A percentile compares a stretch with the other conserved stretches of the same genome.
These are phyloP conservation scores for Prunus salicina DNA, from an alignment of 306 rosid species.

Conservation along the genomic window DNA sequence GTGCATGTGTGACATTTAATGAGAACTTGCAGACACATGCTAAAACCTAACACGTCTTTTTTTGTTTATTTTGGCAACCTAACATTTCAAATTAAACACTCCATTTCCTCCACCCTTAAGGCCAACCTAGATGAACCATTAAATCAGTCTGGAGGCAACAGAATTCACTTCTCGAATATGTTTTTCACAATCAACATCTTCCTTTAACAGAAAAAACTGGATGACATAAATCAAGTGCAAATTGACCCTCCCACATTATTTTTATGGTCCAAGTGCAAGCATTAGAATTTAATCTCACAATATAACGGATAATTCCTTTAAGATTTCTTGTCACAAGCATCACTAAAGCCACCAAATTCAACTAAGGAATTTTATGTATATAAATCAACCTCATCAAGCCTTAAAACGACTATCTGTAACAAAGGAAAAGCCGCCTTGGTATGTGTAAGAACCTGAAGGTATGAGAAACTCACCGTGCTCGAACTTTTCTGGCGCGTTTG, in stretches of 20 bases:
- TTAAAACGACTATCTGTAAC: neutral
- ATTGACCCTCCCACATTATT: neutral
- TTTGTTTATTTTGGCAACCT: neutral
- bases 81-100: neutral
- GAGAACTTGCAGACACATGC: neutral
- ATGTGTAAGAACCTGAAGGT: neutral
- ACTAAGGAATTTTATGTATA: neutral
- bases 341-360: neutral
- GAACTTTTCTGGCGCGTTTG: slow-evolving; percentile 77
- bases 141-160: neutral
- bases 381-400: neutral
- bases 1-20: neutral
- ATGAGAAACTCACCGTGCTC: slow-evolving; percentile 60
- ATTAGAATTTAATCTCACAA: neutral
- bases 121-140: neutral
- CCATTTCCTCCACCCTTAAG: neutral
- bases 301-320: neutral
- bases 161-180: neutral
- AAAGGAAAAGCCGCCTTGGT: neutral
- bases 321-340: neutral
- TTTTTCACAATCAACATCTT: neutral
- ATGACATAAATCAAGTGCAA: neutral
- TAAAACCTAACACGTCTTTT: neutral
- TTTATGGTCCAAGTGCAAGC: neutral
- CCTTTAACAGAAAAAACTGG: slow-evolving; percentile 3